A percentile compares a stretch with the other conserved stretches of the same genome.
These are phyloP conservation scores for Carallia pectinifolia DNA, from an alignment of 345 rosid genomes.

Conservation along the genomic window DNA sequence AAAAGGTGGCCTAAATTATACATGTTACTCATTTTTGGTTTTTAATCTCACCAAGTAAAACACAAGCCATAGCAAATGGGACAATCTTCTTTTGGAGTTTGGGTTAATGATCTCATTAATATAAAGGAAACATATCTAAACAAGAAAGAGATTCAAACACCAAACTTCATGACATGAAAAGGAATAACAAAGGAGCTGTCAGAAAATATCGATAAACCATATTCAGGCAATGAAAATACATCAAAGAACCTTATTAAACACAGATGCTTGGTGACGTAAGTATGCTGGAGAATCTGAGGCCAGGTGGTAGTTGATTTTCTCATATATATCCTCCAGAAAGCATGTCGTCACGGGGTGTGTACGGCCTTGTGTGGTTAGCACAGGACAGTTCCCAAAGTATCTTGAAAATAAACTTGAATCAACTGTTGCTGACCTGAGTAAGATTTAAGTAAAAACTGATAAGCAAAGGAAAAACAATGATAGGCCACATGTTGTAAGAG, in stretches of 20 bases:
- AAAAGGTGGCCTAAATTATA: too few relatives aligned
- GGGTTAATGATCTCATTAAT: too few relatives aligned
- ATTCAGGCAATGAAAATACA: slow-evolving; percentile 7
- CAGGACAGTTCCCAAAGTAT: slow-evolving; percentile 88
- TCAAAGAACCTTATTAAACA: slow-evolving; percentile 51
- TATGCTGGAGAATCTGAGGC: slow-evolving; percentile 89
- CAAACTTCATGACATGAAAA: slow-evolving; percentile 5
- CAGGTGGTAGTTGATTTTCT: slow-evolving; percentile 57
- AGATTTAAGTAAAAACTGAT: slow-evolving; percentile 9
- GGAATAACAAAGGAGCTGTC: background rate
- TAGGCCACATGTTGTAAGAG: slow-evolving; percentile 10
- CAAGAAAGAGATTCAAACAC: too few relatives aligned
- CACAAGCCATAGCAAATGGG: too few relatives aligned
- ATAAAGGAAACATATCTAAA: too few relatives aligned
- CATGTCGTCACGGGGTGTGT: slow-evolving; percentile 77
- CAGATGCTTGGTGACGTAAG: slow-evolving; percentile 50
- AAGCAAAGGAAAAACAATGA: background rate
- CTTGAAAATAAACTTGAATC: slow-evolving; percentile 78
- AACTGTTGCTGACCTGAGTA: slow-evolving; percentile 91
- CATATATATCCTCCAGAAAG: slow-evolving; percentile 88
- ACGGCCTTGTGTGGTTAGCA: slow-evolving; percentile 81
- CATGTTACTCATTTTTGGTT: too few relatives aligned
- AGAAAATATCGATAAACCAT: background rate
- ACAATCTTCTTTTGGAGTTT: too few relatives aligned
- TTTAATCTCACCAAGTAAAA: too few relatives aligned